Base-by-base conservation (phyloP, 1,284 basidiomycete genomes). In the Takashimella koratensis region DNA sequence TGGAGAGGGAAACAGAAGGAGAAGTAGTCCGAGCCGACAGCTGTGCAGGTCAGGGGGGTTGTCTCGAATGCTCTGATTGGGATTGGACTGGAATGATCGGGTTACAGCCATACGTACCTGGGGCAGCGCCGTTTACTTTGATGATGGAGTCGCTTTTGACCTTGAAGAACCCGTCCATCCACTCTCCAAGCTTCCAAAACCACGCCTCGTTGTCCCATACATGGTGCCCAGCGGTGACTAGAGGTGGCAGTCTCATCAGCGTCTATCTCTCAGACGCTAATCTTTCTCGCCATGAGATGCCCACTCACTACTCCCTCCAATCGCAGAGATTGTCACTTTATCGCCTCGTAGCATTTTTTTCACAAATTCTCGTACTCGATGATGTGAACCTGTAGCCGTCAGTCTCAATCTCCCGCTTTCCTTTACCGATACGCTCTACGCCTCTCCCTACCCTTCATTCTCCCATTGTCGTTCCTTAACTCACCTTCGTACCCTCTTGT, bases 1-100 rank as follows among this genome's bases (percentile, higher is more conserved):
- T 76, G 75, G 4, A 74, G 54, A 4, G 69, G 60, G 52, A 75
- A 74, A 56, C 75, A 76, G 56, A 70, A 73, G 3, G 69, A 72
- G 47, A 73, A 76, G 58, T 76, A 76, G 56, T 75, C 73, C 11
- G 67, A 70, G 1, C 75, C 75, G 11, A 36, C 30, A 16, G 30
- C 30, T 36, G 16, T 8, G 8, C 10, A 36, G 10, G 30, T 36
- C n/a, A n/a, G n/a, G n/a, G n/a, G n/a, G n/a, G n/a, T n/a, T n/a
- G n/a, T n/a, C n/a, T n/a, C n/a, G n/a, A n/a, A n/a, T n/a, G n/a
- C n/a, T n/a, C n/a, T n/a, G n/a, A n/a, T n/a, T n/a, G n/a, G n/a
- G n/a, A n/a, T n/a, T n/a, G n/a, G n/a, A n/a, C n/a, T n/a, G n/a
- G n/a, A n/a, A n/a, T n/a, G n/a, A n/a, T n/a, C n/a, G n/a, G n/a